Evolutionary conservation across 2,329 filamentous ascomycete genomes (phyloP).

Genomic region (Anthostomella pinea): DNA sequence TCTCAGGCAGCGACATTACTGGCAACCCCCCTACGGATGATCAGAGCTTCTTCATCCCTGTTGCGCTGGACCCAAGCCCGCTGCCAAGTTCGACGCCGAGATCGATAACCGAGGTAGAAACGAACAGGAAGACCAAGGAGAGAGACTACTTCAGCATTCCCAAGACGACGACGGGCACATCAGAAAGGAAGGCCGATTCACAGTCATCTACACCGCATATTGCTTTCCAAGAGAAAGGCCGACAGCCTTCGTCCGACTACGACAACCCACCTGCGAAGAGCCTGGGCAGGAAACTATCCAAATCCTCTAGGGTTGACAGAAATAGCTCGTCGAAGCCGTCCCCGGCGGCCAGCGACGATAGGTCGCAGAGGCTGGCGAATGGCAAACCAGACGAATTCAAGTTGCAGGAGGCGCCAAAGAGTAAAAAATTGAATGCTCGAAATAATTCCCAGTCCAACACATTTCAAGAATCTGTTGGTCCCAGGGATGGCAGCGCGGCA

Average conservation of each 20-base stretch:
- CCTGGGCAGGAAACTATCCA: slow-evolving; percentile 47
- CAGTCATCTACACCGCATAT: slow-evolving; percentile 76
- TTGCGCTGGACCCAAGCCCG: slow-evolving; percentile 69
- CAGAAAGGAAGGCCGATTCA: slow-evolving; percentile 48
- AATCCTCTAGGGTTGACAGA: slow-evolving; percentile 37
- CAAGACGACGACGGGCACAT: slow-evolving; percentile 38
- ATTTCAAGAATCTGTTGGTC: slow-evolving; percentile 36
- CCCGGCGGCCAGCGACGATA: slow-evolving; percentile 37
- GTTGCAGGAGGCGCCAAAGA: slow-evolving; percentile 76
- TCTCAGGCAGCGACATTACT: slow-evolving; percentile 45
- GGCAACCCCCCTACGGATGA: slow-evolving; percentile 47
- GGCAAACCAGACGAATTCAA: slow-evolving; percentile 63
- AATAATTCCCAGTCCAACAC: slow-evolving; percentile 44
- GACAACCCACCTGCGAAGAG: slow-evolving; percentile 52
- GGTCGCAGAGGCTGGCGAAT: slow-evolving; percentile 35
- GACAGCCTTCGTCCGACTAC: slow-evolving; percentile 60
- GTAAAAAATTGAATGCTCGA: slow-evolving; percentile 46
- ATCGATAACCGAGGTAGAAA: slow-evolving; percentile 50
- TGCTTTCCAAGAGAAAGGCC: slow-evolving; percentile 81
- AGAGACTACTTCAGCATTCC: slow-evolving; percentile 58
- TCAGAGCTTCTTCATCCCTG: slow-evolving; percentile 73
- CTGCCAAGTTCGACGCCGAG: slow-evolving; percentile 53
- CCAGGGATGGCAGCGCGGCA: slow-evolving; percentile 36
- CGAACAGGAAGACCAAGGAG: slow-evolving; percentile 45
- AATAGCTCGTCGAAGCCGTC: slow-evolving; percentile 32